Conservation (phyloP, 495 filamentous ascomycete genomes). For the Penicillium soppii region DNA sequence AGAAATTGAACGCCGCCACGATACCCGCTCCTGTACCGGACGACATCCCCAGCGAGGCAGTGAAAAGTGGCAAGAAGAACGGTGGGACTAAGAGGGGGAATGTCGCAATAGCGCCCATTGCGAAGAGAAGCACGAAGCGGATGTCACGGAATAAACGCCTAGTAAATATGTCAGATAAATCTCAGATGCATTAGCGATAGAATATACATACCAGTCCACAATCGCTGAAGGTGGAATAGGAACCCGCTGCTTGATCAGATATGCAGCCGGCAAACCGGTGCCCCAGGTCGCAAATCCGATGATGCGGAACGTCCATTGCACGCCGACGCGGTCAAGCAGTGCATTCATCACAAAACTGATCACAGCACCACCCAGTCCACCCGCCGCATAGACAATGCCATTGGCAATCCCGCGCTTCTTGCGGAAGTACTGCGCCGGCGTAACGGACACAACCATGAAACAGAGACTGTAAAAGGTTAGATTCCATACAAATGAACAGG, state of each 20-base stretch:
- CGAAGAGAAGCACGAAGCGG: constrained; percentile 51
- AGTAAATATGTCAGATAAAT: background rate
- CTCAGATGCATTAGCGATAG: background rate
- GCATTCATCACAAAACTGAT: constrained; percentile 50
- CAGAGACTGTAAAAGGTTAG: constrained; percentile 18
- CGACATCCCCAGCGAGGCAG: constrained; percentile 43
- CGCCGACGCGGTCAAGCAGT: constrained; percentile 44
- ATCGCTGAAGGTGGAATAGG: constrained; percentile 42
- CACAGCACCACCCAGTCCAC: constrained; percentile 53
- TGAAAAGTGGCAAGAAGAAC: constrained; percentile 56
- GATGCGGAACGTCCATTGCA: constrained; percentile 55
- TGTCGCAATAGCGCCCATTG: constrained; percentile 55
- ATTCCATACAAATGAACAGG: too few relatives aligned
- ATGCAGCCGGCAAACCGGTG: constrained; percentile 58
- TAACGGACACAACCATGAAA: constrained; percentile 42
- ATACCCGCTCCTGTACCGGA: constrained; percentile 51
- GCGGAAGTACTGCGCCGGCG: constrained; percentile 56
- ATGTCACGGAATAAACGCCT: constrained; percentile 50
- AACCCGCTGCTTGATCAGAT: constrained; percentile 53
- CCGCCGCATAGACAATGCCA: constrained; percentile 53
- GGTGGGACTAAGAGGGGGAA: constrained; percentile 62
- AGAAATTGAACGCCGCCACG: constrained; percentile 57
- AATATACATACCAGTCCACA: constrained; percentile 46
- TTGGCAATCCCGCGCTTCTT: constrained; percentile 55
- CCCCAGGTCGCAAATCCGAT: constrained; percentile 46